Conservation (phyloP, 1,284 basidiomycete species). For the Ganoderma multipileum region DNA sequence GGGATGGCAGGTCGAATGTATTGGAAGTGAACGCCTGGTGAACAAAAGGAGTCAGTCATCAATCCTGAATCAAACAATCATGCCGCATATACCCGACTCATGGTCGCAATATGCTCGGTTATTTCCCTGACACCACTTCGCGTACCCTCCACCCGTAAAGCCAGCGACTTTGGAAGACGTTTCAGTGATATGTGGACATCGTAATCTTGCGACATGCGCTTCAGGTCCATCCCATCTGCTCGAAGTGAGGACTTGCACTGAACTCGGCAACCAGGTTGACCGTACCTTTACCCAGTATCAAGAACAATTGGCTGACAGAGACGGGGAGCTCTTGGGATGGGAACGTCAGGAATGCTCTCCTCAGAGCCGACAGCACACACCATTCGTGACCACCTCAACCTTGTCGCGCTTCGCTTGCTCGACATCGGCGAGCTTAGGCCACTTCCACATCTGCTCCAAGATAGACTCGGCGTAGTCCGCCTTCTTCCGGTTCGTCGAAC, state of each 20-base stretch:
- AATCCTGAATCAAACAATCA: background rate
- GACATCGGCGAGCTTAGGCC: constrained; percentile 65
- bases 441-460: constrained; percentile 69
- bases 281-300: constrained; percentile 75
- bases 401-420: constrained; percentile 56
- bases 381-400: constrained; percentile 55
- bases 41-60: background rate
- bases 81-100: constrained; percentile 54
- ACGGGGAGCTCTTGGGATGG: constrained; percentile 59
- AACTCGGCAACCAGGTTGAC: constrained; percentile 21
- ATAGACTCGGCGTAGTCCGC: constrained; percentile 60
- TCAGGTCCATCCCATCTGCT: constrained; percentile 65
- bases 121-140: constrained; percentile 54
- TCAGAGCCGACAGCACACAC: constrained; percentile 45
- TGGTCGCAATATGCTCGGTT: constrained; percentile 48
- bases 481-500: constrained; percentile 47
- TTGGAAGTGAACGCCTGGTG: constrained; percentile 61
- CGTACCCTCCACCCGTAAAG: constrained; percentile 65
- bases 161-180: constrained; percentile 54
- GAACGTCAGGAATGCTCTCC: background rate
- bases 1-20: constrained; percentile 52
- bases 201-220: constrained; percentile 62
- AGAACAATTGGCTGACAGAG: constrained; percentile 65
- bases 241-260: constrained; percentile 11
- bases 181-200: constrained; percentile 65